These are phyloP conservation scores for Chlamydomonas urium DNA, from an alignment of 139 green algal genomes.

Conservation along the genomic window DNA sequence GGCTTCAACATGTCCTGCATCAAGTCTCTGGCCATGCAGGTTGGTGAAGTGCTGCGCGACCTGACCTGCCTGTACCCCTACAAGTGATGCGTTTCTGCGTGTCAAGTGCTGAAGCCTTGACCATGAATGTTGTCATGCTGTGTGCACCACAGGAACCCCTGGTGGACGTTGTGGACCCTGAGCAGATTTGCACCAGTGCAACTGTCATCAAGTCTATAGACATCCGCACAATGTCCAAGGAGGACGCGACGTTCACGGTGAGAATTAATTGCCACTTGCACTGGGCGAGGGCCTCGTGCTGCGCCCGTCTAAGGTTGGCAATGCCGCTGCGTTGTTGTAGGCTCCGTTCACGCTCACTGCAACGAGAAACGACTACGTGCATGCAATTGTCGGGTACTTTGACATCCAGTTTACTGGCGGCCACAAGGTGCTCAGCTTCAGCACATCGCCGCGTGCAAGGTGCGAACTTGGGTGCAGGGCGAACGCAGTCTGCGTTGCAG, in stretches of 20 bases:
- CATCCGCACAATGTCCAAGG: constrained; percentile 71
- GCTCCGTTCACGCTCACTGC: constrained; percentile 59
- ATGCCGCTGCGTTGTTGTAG: not conserved
- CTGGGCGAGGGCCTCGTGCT: not conserved
- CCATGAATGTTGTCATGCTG: not conserved
- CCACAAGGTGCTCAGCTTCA: constrained; percentile 76
- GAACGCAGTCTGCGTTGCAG: no score
- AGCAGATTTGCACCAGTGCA: constrained; percentile 47
- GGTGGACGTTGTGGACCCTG: constrained; percentile 69
- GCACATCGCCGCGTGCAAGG: constrained; percentile 40
- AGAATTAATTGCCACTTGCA: not conserved
- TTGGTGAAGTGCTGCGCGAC: no score
- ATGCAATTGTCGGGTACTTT: constrained; percentile 87
- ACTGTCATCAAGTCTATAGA: constrained; percentile 51
- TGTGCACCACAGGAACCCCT: constrained; percentile 62
- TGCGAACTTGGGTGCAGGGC: no score
- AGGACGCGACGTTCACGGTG: constrained; percentile 66
- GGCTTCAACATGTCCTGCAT: constrained; percentile 89
- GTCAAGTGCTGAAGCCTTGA: no score
- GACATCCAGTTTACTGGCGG: constrained; percentile 76
- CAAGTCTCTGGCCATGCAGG: constrained; percentile 26
- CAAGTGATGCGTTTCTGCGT: no score
- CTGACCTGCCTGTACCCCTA: no score
- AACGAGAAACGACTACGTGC: constrained; percentile 82
- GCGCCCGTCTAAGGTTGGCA: not conserved